These are phyloP conservation scores for Chytriomyces hyalinus DNA, from an alignment of 192 early-diverging fungal genomes.

Conservation along the genomic window DNA sequence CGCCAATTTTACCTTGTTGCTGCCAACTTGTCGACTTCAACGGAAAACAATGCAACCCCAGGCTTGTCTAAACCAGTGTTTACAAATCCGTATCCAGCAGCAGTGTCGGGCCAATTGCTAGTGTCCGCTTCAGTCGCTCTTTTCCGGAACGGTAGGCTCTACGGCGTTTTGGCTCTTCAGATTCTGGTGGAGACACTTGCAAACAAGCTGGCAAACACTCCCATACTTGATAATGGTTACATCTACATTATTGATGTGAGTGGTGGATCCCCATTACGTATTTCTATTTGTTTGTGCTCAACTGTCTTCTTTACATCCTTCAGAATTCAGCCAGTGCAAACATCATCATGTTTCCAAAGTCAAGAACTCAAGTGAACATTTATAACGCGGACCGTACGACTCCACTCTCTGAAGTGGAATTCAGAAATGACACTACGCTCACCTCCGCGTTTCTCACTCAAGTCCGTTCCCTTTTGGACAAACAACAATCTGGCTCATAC, in stretches of 20 bases:
- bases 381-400: conserved; percentile 13
- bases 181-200: conserved; percentile 18
- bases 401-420: conserved; percentile 14
- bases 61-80: conserved; percentile 7
- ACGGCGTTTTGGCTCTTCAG: conserved; percentile 30
- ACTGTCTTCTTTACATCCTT: neutral
- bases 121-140: conserved; percentile 22
- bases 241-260: conserved; percentile 36
- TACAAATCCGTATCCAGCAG: conserved; percentile 27
- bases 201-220: conserved; percentile 18
- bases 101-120: conserved; percentile 3
- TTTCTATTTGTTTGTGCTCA: neutral
- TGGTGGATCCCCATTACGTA: neutral
- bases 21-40: no score
- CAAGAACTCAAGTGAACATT: conserved; percentile 1
- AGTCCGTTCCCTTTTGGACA: neutral
- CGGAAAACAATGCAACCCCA: neutral
- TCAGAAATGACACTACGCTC: conserved; percentile 9
- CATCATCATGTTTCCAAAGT: conserved; percentile 21
- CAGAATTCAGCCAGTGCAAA: conserved; percentile 9
- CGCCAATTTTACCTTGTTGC: conserved; percentile 31
- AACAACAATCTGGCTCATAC: conserved; percentile 1
- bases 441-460: conserved; percentile 11
- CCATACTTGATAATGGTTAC: conserved; percentile 23
- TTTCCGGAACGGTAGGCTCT: neutral